phyloP scores from a whole-genome alignment of 1,284 basidiomycete species.

The Trametes hirsuta region DNA sequence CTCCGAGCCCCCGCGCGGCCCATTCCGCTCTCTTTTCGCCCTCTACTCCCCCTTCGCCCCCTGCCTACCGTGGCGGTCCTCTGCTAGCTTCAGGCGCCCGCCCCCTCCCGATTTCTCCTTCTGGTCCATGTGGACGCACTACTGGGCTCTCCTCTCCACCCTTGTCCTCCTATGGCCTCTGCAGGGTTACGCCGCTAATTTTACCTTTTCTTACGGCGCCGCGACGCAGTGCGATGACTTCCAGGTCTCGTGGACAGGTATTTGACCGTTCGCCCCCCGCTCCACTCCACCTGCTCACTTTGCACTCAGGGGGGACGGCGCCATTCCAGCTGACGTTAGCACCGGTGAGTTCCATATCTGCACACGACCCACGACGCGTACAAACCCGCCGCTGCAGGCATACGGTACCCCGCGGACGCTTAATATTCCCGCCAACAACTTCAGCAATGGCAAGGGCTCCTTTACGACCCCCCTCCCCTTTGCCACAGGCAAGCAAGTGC shows the following conservation, averaged over 20 bases:
- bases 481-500: constrained; percentile 42
- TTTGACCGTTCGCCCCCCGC: neutral
- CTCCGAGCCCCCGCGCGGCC: neutral
- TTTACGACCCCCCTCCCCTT: constrained; percentile 53
- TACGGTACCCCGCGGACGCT: constrained; percentile 58
- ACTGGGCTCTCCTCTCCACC: constrained; percentile 26
- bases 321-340: constrained; percentile 63
- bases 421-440: constrained; percentile 58
- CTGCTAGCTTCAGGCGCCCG: neutral
- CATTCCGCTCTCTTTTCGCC: constrained; percentile 9
- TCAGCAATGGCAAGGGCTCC: constrained; percentile 56
- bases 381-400: constrained; percentile 43
- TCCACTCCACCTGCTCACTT: neutral
- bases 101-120: neutral
- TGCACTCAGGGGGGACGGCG: constrained; percentile 56
- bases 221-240: constrained; percentile 66
- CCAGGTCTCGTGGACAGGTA: constrained; percentile 65
- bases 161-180: constrained; percentile 28
- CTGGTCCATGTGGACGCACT: constrained; percentile 15
- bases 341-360: constrained; percentile 52
- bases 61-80: neutral
- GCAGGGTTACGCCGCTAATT: constrained; percentile 43
- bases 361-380: neutral
- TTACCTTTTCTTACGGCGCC: constrained; percentile 52
- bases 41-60: neutral